Base-by-base conservation (phyloP, 176 grass and related monocot species). In the Themeda triandra region DNA sequence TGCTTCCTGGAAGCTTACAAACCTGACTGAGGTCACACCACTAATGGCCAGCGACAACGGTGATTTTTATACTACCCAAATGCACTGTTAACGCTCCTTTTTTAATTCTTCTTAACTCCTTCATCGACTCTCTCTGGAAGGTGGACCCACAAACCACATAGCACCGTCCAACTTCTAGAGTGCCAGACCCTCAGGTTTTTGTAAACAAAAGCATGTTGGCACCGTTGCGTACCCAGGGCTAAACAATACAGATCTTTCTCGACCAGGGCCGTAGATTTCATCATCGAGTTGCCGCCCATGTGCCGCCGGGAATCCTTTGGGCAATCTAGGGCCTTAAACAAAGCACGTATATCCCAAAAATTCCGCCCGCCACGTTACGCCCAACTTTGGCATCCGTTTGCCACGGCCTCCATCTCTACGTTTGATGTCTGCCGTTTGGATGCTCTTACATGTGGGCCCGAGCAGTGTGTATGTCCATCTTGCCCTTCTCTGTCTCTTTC, bases 281-380 rank as follows among this genome's bases (percentile, higher is more conserved):
- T 14, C 17, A 12, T 8, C 75, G 59, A 78, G 13, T 7, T 42
- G 73, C n/a, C 73, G 18, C 25, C 79, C 89, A 84, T 84, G 89
- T 87, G 89, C 81, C 29, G 4, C 51, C 10, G 63, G 68, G 89
- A 87, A 90, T 84, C 85, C 13, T 84, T 25, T 60, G 39, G 73
- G 42, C 88, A 78, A 82, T 82, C 78, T 73, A 90, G 32, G 45
- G 14, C 68, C 14, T 17, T 48, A 48, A 81, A 81, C 5, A 71
- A 63, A 4, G 36, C 35, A 14, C 65, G 37, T 36, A n/a, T n/a
- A n/a, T n/a, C n/a, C n/a, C n/a, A n/a, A n/a, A 36, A 36, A 82
- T 82, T 72, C 78, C 78, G 29, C 5, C 35, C 35, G 80, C 68
- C 80, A 83, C 80, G 80, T 62, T 73, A 21, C 36, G 36, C 36